Evolutionary conservation across 23 red algal species (phyloP), one percentile per base, ranked within the genome.

Genomic region (Cyanidioschyzon merolae): DNA sequence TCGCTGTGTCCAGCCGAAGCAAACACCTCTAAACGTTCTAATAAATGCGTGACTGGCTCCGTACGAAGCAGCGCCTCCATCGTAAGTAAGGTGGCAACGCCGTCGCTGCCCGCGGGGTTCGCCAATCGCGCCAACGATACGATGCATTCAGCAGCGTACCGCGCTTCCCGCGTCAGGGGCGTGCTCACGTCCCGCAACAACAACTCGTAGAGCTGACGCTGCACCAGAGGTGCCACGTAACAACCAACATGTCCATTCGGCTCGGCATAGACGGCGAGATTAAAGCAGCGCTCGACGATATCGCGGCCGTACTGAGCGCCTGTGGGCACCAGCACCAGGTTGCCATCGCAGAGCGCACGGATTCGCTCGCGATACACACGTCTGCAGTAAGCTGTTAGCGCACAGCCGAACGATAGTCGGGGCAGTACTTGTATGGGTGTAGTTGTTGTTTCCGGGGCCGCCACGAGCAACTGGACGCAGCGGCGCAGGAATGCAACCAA

Each of bases 201-300:
- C 29, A 35, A 7, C 29, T 71, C 29, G n/a, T 27, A 27, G 2
- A 71, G 32, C 12, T 27, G 63, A 25, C 30, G 63, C 12, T 7
- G 63, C 3, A 71, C n/a, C 29, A 35, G n/a, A 32, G 63, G n/a
- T 7, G 63, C 21, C 2, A 35, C 29, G 29, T 71, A 71, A 27
- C 21, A 25, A 7, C n/a, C 63, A 27, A 35, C 63, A 71, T 71
- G 63, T 35, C 63, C 63, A 35, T 71, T 71, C 63, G 63, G 63
- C 30, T 71, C 63, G 16, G n/a, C 21, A 27, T 71, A 71, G 21
- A 71, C 63, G 7, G 63, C 63, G 63, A 71, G 21, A 32, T 71
- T 27, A 25, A 71, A 71, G 7, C 7, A 7, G 7, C 21, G n/a
- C 63, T 71, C 63, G n/a, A 35, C 63, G 3, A 25, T 25, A 35